phyloP scores from a whole-genome alignment of 83 land plant genomes.

The Picea abies region DNA sequence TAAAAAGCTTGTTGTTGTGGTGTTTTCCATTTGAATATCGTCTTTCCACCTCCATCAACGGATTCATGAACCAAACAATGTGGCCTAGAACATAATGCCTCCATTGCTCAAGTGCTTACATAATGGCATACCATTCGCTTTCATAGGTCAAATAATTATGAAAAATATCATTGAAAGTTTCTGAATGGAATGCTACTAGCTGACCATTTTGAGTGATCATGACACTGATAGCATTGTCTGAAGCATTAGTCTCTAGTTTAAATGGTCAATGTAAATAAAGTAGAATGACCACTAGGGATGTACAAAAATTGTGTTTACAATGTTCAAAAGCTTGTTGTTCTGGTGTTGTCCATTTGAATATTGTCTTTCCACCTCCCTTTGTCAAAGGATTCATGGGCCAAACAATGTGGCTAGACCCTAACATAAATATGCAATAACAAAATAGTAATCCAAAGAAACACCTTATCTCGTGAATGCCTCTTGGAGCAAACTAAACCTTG shows the following conservation, averaged over 20 bases:
- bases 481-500: no score
- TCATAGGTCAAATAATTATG: neutral
- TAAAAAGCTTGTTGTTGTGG: no score
- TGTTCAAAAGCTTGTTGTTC: neutral
- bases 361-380: neutral
- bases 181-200: neutral
- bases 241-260: neutral
- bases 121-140: no score
- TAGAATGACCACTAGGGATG: neutral
- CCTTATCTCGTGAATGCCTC: no score
- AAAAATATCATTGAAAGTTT: neutral
- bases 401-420: neutral
- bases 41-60: no score
- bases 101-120: neutral
- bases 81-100: neutral
- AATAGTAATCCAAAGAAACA: neutral
- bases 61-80: no score
- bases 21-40: no score
- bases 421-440: neutral
- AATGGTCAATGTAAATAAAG: neutral
- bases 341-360: neutral
- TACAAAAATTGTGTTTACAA: neutral
- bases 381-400: neutral
- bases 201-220: neutral
- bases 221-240: neutral